phyloP scores from a whole-genome alignment of 805 yeast species.

The Kluyveromyces lactis region DNA sequence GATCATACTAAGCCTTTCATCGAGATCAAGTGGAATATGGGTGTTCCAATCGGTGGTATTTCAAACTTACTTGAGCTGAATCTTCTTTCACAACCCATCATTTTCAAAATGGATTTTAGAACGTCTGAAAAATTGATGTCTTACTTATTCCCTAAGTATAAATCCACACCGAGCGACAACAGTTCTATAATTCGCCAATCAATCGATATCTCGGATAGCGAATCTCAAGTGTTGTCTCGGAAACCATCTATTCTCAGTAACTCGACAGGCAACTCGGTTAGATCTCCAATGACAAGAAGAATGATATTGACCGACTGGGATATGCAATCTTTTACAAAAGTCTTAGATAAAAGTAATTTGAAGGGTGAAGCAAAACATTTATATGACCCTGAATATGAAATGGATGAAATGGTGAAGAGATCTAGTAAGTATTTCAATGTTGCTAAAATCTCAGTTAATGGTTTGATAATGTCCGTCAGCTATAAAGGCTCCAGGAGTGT shows the following conservation, averaged over 20 bases:
- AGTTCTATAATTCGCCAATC: not conserved
- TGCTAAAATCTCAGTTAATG: conserved; percentile 40
- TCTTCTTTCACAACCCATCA: conserved; percentile 45
- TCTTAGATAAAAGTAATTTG: not conserved
- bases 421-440: conserved; percentile 65
- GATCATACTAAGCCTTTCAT: conserved; percentile 30
- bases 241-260: not conserved
- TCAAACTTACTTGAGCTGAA: conserved; percentile 42
- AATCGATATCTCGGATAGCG: not conserved
- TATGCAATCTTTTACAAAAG: conserved; percentile 1
- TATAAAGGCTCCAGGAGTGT: conserved; percentile 56
- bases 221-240: not conserved
- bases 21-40: conserved; percentile 43
- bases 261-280: not conserved
- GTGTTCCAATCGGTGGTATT: conserved; percentile 60
- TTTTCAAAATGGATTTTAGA: conserved; percentile 47
- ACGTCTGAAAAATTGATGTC: conserved; percentile 43
- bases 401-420: conserved; percentile 59
- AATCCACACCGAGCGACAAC: conserved; percentile 1
- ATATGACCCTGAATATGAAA: conserved; percentile 21
- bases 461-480: conserved; percentile 49
- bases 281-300: conserved; percentile 2
- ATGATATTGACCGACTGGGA: conserved; percentile 3
- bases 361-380: not conserved
- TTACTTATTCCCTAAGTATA: conserved; percentile 38